These are phyloP conservation scores for Eimeria acervulina DNA, from an alignment of 169 alveolate genomes.

Conservation along the genomic window DNA sequence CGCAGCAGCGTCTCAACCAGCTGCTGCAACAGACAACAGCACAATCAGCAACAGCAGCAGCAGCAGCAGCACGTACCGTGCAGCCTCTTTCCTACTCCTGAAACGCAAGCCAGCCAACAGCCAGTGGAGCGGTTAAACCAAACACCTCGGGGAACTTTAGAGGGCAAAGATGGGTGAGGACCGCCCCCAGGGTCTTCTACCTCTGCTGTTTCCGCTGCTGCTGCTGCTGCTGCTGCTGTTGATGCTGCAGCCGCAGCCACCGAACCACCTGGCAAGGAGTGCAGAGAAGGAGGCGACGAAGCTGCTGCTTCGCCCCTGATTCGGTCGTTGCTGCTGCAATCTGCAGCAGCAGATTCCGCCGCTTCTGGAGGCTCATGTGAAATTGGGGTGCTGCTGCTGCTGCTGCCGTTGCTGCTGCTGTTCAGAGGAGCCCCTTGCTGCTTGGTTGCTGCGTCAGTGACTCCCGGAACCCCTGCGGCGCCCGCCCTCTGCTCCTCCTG, in stretches of 20 bases:
- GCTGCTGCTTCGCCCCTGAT: conserved; percentile 14
- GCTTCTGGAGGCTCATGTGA: conserved; percentile 24
- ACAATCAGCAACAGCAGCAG: not conserved
- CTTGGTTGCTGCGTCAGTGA: conserved; percentile 17
- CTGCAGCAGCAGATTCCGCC: not conserved
- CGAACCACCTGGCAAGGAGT: not conserved
- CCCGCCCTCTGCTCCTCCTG: conserved; percentile 5
- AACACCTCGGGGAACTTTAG: conserved; percentile 76
- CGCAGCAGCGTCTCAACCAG: not conserved
- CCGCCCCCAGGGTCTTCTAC: conserved; percentile 36
- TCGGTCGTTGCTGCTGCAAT: conserved; percentile 7
- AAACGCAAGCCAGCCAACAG: conserved; percentile 82
- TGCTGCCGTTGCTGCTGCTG: conserved; percentile 52
- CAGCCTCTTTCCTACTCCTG: conserved; percentile 80
- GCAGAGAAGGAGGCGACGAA: not conserved
- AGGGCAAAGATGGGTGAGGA: not conserved
- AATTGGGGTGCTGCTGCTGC: conserved; percentile 63
- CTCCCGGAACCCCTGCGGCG: conserved; percentile 37
- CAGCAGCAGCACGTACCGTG: conserved; percentile 45
- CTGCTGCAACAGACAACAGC: not conserved
- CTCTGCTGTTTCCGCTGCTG: conserved; percentile 23
- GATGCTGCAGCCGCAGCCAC: conserved; percentile 23
- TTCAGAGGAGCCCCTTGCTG: conserved; percentile 1
- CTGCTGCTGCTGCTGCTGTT: conserved; percentile 39
- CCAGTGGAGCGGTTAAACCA: conserved; percentile 80